phyloP scores from a whole-genome alignment of 768 basidiomycete genomes.

The Cyclocybe aegerita region DNA sequence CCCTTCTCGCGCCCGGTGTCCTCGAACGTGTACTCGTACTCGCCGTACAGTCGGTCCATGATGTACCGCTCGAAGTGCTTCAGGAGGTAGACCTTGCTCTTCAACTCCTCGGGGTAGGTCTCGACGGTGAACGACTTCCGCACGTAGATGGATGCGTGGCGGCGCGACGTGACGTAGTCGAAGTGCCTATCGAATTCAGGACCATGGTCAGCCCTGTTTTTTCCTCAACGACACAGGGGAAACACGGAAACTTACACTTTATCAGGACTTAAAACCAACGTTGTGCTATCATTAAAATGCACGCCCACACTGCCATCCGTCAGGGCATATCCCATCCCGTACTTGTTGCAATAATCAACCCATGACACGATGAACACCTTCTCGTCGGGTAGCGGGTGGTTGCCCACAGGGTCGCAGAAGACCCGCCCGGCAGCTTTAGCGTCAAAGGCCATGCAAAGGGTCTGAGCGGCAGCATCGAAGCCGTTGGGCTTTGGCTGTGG shows the following conservation, averaged over 20 bases:
- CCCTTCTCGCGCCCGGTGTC: constrained; percentile 69
- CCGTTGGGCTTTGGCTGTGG: constrained; percentile 39
- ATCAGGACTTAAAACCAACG: constrained; percentile 79
- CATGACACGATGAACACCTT: constrained; percentile 95
- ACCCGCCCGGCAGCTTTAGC: constrained; percentile 59
- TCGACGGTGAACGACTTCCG: constrained; percentile 72
- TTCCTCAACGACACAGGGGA: too few species aligned
- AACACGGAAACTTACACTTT: constrained; percentile 69
- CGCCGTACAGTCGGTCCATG: constrained; percentile 83
- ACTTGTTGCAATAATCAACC: constrained; percentile 99
- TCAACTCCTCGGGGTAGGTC: constrained; percentile 77
- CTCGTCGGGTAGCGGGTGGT: constrained; percentile 53
- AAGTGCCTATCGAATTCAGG: constrained; percentile 73
- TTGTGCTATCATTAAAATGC: constrained; percentile 95
- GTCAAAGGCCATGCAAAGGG: constrained; percentile 61
- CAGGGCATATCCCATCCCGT: constrained; percentile 98
- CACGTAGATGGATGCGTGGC: constrained; percentile 64
- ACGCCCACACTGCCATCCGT: constrained; percentile 95
- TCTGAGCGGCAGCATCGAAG: constrained; percentile 64
- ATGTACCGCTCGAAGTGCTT: constrained; percentile 96
- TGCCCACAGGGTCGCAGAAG: constrained; percentile 62
- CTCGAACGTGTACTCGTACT: constrained; percentile 80
- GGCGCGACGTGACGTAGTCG: constrained; percentile 79
- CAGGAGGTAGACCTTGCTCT: constrained; percentile 88
- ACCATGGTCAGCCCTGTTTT: too few species aligned